Percentiles rank a stretch among this genome's conserved stretches.
These are phyloP conservation scores for Rhizopus delemar DNA, from an alignment of 371 early-diverging fungal genomes.

Conservation along the genomic window DNA sequence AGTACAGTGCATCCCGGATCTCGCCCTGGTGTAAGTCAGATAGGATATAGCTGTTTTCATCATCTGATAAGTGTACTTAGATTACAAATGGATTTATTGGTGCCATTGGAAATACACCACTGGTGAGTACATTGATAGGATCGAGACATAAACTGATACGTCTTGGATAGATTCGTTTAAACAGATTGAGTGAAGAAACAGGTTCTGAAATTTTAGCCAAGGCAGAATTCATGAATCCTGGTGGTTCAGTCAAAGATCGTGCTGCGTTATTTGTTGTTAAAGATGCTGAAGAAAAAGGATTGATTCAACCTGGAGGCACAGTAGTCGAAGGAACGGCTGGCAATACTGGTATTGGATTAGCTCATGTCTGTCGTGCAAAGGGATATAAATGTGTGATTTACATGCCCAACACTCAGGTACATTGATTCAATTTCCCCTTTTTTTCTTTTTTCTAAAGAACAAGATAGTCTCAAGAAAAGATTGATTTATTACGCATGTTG, in stretches of 20 bases:
- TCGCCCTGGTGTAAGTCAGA: constrained; percentile 41
- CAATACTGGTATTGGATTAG: constrained; percentile 96
- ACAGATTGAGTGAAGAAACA: constrained; percentile 76
- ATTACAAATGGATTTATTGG: constrained; percentile 80
- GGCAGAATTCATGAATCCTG: constrained; percentile 98
- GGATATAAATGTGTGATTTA: constrained; percentile 96
- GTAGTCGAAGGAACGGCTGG: constrained; percentile 96
- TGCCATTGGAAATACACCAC: constrained; percentile 93
- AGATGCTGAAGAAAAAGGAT: constrained; percentile 88
- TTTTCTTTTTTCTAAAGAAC: neutral
- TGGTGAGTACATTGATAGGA: constrained; percentile 56
- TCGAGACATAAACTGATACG: neutral
- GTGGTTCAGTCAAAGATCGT: constrained; percentile 96
- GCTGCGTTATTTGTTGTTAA: constrained; percentile 92
- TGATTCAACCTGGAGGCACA: constrained; percentile 88
- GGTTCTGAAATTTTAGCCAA: constrained; percentile 90
- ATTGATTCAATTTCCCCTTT: neutral
- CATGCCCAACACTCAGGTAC: constrained; percentile 94
- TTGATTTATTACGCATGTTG: constrained; percentile 87
- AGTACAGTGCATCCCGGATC: constrained; percentile 48
- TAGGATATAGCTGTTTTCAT: neutral
- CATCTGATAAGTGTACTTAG: constrained; percentile 22
- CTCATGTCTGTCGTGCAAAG: constrained; percentile 92
- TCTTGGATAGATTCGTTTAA: constrained; percentile 66
- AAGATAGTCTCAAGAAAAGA: constrained; percentile 83